Base-by-base conservation (phyloP, 768 basidiomycete genomes). In the Leucosporidium scottii region DNA sequence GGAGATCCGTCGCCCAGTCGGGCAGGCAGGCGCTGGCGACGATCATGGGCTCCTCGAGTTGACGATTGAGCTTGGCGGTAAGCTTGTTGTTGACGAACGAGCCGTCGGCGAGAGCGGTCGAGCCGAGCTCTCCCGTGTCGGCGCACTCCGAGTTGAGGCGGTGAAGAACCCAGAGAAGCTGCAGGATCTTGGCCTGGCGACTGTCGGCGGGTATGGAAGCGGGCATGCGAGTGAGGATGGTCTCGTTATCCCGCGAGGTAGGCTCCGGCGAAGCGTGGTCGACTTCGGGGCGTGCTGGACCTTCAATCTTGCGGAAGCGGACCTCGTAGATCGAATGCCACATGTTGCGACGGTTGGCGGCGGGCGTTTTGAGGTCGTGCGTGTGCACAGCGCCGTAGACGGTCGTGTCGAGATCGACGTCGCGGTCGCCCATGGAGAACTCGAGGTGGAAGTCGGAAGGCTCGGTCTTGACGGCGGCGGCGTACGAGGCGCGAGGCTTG, bases 11-110 rank as follows among this genome's bases (percentile, higher is more conserved):
- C 0, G 94, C 90, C 96, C 96, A 99, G 75, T 96, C 93, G 9
- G 96, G 96, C 6, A 98, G 81, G 79, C 96, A 98, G 30, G 91
- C 91, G 74, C 94, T 96, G 63, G 94, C 96, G 54, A 99, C 93
- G 70, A 99, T 96, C 92, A 98, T 96, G 0, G 92, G 91, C 76
- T 99, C 96, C 74, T 99, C 96, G 53, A 99, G 78, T 77, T 98
- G 96, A 47, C 96, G 85, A 18, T 91, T 92, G n/a, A 99, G 83
- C 79, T 99, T 99, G 15, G 96, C 96, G 2, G 92, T 92, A 31
- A 99, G 81, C 78, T 99, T 99, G 81, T 96, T 97, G 78, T 98
- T 99, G 69, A 98, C 85, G 77, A 99, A 99, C 0, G 90, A 85
- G 0, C 90, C 84, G 70, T 93, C 91, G 3, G 86, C 81, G 23